Base-by-base conservation (phyloP, 2,329 filamentous ascomycete genomes). In the Teratosphaeria nubilosa region DNA sequence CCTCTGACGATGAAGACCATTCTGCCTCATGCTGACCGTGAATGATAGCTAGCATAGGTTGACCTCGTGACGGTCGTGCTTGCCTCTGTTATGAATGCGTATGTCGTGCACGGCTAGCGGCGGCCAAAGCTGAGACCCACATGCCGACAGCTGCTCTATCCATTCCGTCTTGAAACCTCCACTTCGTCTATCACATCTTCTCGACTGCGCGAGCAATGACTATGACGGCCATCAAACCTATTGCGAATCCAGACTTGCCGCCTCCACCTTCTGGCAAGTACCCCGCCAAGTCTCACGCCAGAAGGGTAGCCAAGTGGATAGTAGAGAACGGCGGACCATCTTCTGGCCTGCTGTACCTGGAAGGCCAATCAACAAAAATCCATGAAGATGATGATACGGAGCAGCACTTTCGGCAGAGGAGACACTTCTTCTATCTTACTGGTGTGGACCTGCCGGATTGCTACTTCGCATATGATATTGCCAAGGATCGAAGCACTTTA, bases 391-490 rank as follows among this genome's bases (percentile, higher is more conserved):
- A 90, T 69, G 94, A 97, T 73, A 85, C 88, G 69, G 81, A 86
- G 7, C 82, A 85, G 68, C 90, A 85, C 25, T 96, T 96, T 73
- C 82, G 90, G 54, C 68, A 70, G 57, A 62, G 68, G 62, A 87
- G 94, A 58, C 88, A 85, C 73, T 99, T 99, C 77, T 96, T 87
- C 82, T 99, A 99, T 75, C 80, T 99, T 45, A 94, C 90, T 30
- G 94, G 94, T 66, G 95, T 86, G 69, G 81, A 86, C 61, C 79
- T 94, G 13, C 83, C 91, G 60, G 91, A 99, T 74, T 87, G 87
- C 68, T 86, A 86, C 72, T 83, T 90, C 62, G 82, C 87, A 59
- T 96, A 96, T 77, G 87, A 96, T 64, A 86, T 95, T 59, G 78
- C 82, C 51, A 80, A 83, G 51, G 82, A 85, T 63, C 85, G 86